Base-by-base conservation (phyloP, 1,284 basidiomycete genomes). In the Somion occarium region DNA sequence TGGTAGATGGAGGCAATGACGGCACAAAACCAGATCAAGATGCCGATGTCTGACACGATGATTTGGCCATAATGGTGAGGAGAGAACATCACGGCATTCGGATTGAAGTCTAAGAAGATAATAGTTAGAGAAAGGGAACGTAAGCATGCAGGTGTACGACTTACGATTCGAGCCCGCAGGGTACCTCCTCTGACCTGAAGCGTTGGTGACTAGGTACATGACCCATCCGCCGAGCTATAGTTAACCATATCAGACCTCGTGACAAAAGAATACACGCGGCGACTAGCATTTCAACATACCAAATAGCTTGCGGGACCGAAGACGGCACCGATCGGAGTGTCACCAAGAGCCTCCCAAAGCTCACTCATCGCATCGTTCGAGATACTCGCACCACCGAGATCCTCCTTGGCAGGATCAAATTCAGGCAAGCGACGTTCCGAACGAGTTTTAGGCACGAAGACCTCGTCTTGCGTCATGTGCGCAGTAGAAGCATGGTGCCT, bases 401-500 rank as follows among this genome's bases (percentile, higher is more conserved):
- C 82, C 67, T 91, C 88, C 56, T 80, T 78, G 26, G 75, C 69
- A n/a, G 82, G 77, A 60, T 91, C 73, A 51, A 91, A 73, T 24
- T 79, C 62, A 37, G 83, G 82, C 27, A 92, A 69, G 23, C 82
- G 79, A 20, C 80, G 66, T 54, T 93, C 76, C 12, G 85, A 83
- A 38, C 94, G 88, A 25, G 96, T 97, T 57, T 82, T 76, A 50
- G 97, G 97, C 3, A 99, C 93, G 62, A 93, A 98, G 56, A 98
- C 97, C 69, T 99, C 94, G 64, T 99, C 96, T 59, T 96, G 87
- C 47, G 90, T 93, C 78, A 98, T 82, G 72, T 98, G 95, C 34
- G 82, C 91, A 13, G 95, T 98, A 5, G 90, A 88, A 30, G 97
- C 97, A 71, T 99, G 96, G 71, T 99, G 96, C 69, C 94, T 94